Conservation (phyloP, 2,329 filamentous ascomycete genomes). For the Phaeomoniella chlamydospora region DNA sequence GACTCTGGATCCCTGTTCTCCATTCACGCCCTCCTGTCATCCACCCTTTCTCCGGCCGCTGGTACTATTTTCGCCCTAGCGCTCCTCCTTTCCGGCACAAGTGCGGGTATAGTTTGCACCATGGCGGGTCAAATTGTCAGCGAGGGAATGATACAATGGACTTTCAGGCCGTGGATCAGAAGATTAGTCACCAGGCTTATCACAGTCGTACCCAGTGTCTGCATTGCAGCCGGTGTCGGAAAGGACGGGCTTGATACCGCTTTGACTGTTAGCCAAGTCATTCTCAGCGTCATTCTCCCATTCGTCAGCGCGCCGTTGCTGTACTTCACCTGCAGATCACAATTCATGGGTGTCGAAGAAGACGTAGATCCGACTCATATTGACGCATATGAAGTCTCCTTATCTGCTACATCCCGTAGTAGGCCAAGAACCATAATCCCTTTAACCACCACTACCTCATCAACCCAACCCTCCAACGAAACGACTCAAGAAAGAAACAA, state of each 20-base stretch:
- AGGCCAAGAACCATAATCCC: too few species aligned
- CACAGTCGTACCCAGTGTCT: constrained; percentile 67
- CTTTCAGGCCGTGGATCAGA: constrained; percentile 60
- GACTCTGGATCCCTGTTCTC: constrained; percentile 64
- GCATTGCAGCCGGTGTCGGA: constrained; percentile 69
- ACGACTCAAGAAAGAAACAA: too few species aligned
- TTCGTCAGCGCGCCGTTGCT: constrained; percentile 74
- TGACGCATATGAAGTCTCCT: too few species aligned
- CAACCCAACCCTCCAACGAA: too few species aligned
- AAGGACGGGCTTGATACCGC: constrained; percentile 55
- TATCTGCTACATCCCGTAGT: too few species aligned
- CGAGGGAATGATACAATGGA: constrained; percentile 69
- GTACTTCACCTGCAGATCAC: constrained; percentile 66
- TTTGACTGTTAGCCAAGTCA: constrained; percentile 64
- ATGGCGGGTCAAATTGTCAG: constrained; percentile 82
- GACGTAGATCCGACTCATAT: too few species aligned
- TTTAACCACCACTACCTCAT: too few species aligned
- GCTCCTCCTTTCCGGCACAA: constrained; percentile 63
- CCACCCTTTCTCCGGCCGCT: constrained; percentile 56
- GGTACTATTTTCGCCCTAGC: constrained; percentile 77
- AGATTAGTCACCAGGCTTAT: constrained; percentile 64
- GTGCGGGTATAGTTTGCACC: constrained; percentile 76
- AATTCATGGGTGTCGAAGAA: constrained; percentile 60
- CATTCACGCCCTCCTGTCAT: constrained; percentile 59
- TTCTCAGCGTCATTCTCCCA: constrained; percentile 62